phyloP scores from a whole-genome alignment of 1,284 basidiomycete genomes.

The Microbotryum silenes-acaulis region DNA sequence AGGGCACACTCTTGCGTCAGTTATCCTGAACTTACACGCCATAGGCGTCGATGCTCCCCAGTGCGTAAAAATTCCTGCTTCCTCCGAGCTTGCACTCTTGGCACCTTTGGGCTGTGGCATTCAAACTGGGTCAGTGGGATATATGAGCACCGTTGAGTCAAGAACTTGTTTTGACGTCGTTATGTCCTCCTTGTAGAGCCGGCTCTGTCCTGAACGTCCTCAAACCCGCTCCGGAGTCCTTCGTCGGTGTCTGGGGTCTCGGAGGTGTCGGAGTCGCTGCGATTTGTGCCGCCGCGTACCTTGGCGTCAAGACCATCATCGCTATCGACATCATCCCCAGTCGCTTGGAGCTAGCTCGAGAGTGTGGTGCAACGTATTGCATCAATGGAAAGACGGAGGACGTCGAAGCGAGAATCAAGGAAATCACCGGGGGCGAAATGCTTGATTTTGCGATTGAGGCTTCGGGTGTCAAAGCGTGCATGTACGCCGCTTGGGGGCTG shows the following conservation, averaged over 20 bases:
- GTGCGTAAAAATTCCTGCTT: conserved; percentile 23
- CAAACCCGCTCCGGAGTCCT: conserved; percentile 7
- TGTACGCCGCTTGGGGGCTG: conserved; percentile 1
- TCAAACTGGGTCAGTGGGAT: conserved; percentile 3
- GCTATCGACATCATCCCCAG: conserved; percentile 32
- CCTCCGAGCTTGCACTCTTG: conserved; percentile 17
- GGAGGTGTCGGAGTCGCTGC: conserved; percentile 35
- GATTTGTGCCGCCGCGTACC: conserved; percentile 29
- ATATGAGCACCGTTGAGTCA: background rate
- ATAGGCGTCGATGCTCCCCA: no score
- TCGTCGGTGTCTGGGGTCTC: conserved; percentile 29
- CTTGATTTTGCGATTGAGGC: conserved; percentile 12
- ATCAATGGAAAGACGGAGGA: conserved; percentile 22
- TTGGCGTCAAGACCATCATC: conserved; percentile 30
- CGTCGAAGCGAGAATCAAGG: conserved; percentile 7
- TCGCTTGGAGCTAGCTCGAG: conserved; percentile 28
- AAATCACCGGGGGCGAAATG: conserved; percentile 8
- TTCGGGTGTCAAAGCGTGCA: conserved; percentile 1
- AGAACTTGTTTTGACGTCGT: no score
- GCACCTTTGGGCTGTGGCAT: conserved; percentile 24
- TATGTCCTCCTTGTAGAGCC: background rate
- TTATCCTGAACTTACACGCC: no score
- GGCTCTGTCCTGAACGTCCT: conserved; percentile 22
- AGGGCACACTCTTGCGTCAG: no score
- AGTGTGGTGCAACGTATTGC: conserved; percentile 27